A percentile compares a stretch with the other conserved stretches of the same genome.
These are phyloP conservation scores for Pleurotus tuber-regium DNA, from an alignment of 768 basidiomycete genomes.

Conservation along the genomic window DNA sequence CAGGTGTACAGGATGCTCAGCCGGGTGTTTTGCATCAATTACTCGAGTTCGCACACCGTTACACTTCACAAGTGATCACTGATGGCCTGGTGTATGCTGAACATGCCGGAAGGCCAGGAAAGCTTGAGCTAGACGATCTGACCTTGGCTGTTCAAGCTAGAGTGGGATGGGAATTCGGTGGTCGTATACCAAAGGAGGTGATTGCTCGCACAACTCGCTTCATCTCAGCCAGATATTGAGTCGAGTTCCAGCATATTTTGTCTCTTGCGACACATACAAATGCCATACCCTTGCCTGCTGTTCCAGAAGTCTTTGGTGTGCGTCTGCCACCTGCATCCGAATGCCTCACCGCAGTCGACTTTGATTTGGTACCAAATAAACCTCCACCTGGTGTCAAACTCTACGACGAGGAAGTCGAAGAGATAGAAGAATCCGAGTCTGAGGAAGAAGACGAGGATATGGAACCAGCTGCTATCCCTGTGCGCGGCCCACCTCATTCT, in stretches of 20 bases:
- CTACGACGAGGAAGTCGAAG: constrained; percentile 81
- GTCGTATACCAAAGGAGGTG: constrained; percentile 87
- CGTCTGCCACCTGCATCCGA: constrained; percentile 71
- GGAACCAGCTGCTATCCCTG: constrained; percentile 59
- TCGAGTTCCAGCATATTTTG: constrained; percentile 69
- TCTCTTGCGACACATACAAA: constrained; percentile 85
- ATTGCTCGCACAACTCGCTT: background rate
- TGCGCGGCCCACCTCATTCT: constrained; percentile 23
- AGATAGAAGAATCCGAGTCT: constrained; percentile 73
- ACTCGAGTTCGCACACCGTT: constrained; percentile 83
- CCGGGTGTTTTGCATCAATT: constrained; percentile 85
- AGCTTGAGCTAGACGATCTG: constrained; percentile 82
- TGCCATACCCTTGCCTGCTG: constrained; percentile 72
- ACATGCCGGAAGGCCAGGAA: constrained; percentile 75
- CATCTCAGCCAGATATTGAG: background rate
- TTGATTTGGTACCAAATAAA: constrained; percentile 83
- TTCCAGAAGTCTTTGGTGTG: constrained; percentile 88
- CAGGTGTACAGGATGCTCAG: constrained; percentile 82
- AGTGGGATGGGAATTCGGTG: constrained; percentile 92
- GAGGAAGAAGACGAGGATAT: constrained; percentile 68
- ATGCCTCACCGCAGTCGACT: constrained; percentile 77
- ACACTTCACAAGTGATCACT: constrained; percentile 78
- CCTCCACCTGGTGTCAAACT: constrained; percentile 75
- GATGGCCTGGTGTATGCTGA: constrained; percentile 88
- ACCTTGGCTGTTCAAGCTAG: constrained; percentile 82